Evolutionary conservation across 495 filamentous ascomycete genomes (phyloP), one percentile per base, ranked within the genome.

Genomic region (Aspergillus olivimuriae): DNA sequence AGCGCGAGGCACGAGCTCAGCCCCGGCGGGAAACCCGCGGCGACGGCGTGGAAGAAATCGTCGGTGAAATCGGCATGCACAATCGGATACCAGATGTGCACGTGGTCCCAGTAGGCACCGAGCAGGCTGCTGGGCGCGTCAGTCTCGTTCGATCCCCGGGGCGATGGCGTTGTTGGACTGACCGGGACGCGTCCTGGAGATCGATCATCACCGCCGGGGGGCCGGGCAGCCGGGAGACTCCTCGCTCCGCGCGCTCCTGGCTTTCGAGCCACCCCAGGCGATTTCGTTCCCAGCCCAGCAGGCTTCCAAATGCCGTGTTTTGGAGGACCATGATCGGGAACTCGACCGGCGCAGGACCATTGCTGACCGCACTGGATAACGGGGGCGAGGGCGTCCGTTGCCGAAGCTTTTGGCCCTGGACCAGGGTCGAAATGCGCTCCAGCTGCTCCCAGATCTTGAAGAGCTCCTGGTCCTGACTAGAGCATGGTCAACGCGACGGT

Each of bases 51-150:
- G 19, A 44, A 36, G 19, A 22, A 44, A 1, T 23, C 32, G 9
- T 36, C 32, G 1, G 31, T 18, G 11, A 44, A 44, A 14, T 35
- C 41, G n/a, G 16, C 18, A 28, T 31, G 41, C n/a, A 44, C 31
- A 17, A 44, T 36, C 5, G 41, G 41, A 36, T 44, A 44, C 17
- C 24, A 44, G 32, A 15, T 7, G 21, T 44, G 41, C 23, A 44
- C 26, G 18, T 23, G 14, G 10, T 36, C 41, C 0, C 31, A 35
- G 41, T 35, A 44, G 4, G 20, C 19, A 28, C 11, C 6, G 24
- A 28, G 24, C 5, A 28, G 24, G n/a, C n/a, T n/a, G n/a, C n/a
- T n/a, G n/a, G n/a, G n/a, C n/a, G n/a, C n/a, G n/a, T n/a, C n/a
- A n/a, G n/a, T n/a, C n/a, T n/a, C n/a, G n/a, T n/a, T n/a, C n/a